Evolutionary conservation across 495 filamentous ascomycete species (phyloP).

Genomic region (Xylaria nigripes): DNA sequence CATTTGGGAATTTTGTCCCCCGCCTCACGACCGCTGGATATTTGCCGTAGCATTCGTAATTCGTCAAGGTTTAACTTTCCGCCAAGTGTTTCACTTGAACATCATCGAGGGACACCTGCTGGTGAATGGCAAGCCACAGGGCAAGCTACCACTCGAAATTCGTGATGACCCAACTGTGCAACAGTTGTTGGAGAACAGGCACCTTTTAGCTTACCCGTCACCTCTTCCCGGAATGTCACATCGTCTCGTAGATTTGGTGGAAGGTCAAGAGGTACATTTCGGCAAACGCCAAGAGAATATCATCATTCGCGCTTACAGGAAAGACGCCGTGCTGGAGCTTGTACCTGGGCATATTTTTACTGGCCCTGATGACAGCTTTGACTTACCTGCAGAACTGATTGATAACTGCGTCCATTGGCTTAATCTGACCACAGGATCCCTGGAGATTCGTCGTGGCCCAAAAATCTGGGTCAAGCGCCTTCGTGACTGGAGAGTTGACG

Average conservation of each 20-base stretch:
- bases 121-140: conserved; percentile 36
- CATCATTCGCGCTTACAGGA: conserved; percentile 30
- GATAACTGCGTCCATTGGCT: conserved; percentile 53
- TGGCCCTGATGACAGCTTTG: conserved; percentile 18
- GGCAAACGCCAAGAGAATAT: conserved; percentile 32
- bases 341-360: conserved; percentile 27
- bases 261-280: conserved; percentile 40
- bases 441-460: conserved; percentile 45
- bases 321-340: conserved; percentile 22
- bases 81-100: conserved; percentile 32
- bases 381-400: conserved; percentile 45
- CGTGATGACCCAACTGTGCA: conserved; percentile 29
- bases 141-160: conserved; percentile 37
- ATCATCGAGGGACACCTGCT: conserved; percentile 42
- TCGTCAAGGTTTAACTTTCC: neutral
- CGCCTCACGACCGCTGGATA: conserved; percentile 29
- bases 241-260: conserved; percentile 21
- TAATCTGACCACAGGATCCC: conserved; percentile 30
- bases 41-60: conserved; percentile 13
- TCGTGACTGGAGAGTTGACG: conserved; percentile 25
- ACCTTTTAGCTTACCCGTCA: conserved; percentile 40
- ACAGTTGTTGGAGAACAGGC: conserved; percentile 43
- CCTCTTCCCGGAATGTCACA: conserved; percentile 39
- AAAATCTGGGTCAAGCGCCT: conserved; percentile 34
- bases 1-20: conserved; percentile 18